Percentiles rank a stretch among this genome's conserved stretches.
Conservation (phyloP, 2,329 filamentous ascomycete species). For the Aspergillus fumigatus region DNA sequence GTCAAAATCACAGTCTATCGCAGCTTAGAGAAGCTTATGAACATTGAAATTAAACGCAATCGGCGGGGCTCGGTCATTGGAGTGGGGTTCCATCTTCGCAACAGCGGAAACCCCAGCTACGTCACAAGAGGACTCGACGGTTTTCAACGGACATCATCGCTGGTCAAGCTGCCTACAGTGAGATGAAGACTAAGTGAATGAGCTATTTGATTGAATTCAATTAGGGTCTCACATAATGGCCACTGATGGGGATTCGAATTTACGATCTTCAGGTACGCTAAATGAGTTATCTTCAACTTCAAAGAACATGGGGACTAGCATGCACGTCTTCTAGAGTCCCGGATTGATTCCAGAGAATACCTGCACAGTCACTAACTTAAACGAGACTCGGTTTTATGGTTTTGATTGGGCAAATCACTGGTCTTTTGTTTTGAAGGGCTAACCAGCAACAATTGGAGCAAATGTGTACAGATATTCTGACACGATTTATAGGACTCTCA, state of each 20-base stretch:
- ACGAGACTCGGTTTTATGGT: not conserved
- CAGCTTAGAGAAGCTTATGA: not conserved
- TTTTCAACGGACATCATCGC: not conserved
- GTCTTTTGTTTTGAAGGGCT: not conserved
- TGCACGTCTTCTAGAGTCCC: not conserved
- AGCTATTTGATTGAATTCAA: not conserved
- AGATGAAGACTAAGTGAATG: not conserved
- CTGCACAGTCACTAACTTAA: no score
- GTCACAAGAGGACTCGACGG: slow-evolving; percentile 7
- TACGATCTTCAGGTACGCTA: not conserved
- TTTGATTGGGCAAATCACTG: not conserved
- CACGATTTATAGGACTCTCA: not conserved
- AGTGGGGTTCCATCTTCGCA: slow-evolving; percentile 19
- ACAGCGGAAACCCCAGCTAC: slow-evolving; percentile 1
- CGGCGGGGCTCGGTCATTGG: slow-evolving; percentile 20
- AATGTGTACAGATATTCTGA: not conserved
- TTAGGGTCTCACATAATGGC: not conserved
- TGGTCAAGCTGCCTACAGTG: not conserved
- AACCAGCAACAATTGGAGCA: not conserved
- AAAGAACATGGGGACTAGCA: not conserved
- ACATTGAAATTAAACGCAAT: slow-evolving; percentile 15
- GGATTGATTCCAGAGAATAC: not conserved
- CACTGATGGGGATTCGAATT: not conserved
- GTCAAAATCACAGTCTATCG: not conserved
- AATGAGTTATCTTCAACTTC: not conserved